Conservation (phyloP, 371 early-diverging fungal species). For the Mucor sp. region DNA sequence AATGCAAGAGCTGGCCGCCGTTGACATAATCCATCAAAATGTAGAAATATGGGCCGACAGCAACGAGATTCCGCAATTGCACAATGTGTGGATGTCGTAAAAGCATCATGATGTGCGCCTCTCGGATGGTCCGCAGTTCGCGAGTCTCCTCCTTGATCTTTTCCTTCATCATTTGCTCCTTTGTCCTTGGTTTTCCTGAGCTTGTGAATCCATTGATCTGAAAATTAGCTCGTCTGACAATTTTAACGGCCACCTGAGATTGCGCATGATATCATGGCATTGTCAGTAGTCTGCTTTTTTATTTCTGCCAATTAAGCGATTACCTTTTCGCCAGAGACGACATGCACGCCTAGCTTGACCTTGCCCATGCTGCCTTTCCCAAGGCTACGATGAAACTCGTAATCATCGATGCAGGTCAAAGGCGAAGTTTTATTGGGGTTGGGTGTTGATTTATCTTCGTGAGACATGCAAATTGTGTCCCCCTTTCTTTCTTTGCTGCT, state of each 20-base stretch:
- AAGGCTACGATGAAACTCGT: slow-evolving; percentile 18
- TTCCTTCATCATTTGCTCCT: slow-evolving; percentile 20
- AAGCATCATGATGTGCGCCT: slow-evolving; percentile 89
- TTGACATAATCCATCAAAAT: slow-evolving; percentile 93
- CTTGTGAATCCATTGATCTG: slow-evolving; percentile 16
- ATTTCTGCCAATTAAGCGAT: background rate
- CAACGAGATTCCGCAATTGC: slow-evolving; percentile 79
- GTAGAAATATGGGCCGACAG: slow-evolving; percentile 78
- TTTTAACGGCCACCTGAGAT: slow-evolving; percentile 42
- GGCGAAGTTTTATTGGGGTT: background rate
- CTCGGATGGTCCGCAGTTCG: slow-evolving; percentile 89
- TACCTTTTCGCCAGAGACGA: slow-evolving; percentile 45
- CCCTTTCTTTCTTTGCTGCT: background rate
- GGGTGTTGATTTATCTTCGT: background rate
- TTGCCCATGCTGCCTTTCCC: slow-evolving; percentile 48
- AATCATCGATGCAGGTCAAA: slow-evolving; percentile 16
- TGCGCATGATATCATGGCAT: background rate
- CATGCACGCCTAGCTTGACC: slow-evolving; percentile 45
- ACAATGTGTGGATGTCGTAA: slow-evolving; percentile 91
- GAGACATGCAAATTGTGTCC: slow-evolving; percentile 10
- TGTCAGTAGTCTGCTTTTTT: background rate
- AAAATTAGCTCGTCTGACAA: slow-evolving; percentile 40
- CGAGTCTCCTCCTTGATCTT: slow-evolving; percentile 63
- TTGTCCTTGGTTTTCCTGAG: slow-evolving; percentile 8
- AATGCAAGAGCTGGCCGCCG: slow-evolving; percentile 88